A percentile compares a stretch with the other conserved stretches of the same genome.
These are phyloP conservation scores for Vitis vinifera DNA, from an alignment of 164 flowering plant genomes.

Conservation along the genomic window ASM3070453v1 NC_081807.1:2583001-2583500, in stretches of 20 bases:
- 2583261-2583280: slow-evolving; percentile 13
- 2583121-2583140: neutral
- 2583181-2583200: no score
- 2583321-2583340: no score
- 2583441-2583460: no score
- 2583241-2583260: neutral
- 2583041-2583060: slow-evolving; percentile 3
- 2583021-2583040: neutral
- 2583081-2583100: slow-evolving; percentile 15
- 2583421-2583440: no score
- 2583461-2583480: no score
- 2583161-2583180: no score
- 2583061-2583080: neutral
- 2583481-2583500: no score
- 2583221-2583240: slow-evolving; percentile 19
- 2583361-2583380: slow-evolving; percentile 1
- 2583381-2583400: no score
- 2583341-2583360: neutral
- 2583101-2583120: slow-evolving; percentile 1
- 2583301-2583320: slow-evolving; percentile 3
- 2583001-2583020: no score
- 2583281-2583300: slow-evolving; percentile 24
- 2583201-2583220: slow-evolving; percentile 12
- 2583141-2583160: no score
- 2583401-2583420: no score